Evolutionary conservation across 192 early-diverging fungal species (phyloP).

Genomic region (Phycomyces blakesleeanus): DNA sequence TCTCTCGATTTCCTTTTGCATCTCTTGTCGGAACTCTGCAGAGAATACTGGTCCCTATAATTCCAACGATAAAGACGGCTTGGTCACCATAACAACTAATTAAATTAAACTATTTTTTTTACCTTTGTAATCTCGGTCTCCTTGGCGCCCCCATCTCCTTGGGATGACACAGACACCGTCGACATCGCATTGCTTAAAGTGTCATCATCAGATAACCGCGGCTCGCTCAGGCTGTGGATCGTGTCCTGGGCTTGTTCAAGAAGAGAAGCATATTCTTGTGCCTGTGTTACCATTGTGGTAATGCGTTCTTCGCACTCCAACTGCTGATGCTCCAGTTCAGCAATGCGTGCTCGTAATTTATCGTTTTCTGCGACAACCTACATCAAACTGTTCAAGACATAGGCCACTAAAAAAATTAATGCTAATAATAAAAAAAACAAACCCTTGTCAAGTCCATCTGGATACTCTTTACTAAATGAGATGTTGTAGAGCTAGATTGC

Average conservation of each 20-base stretch:
- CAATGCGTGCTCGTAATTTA: constrained; percentile 44
- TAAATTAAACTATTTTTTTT: too few species aligned
- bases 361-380: constrained; percentile 50
- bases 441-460: constrained; percentile 55
- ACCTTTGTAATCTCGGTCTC: constrained; percentile 41
- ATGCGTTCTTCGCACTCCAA: constrained; percentile 51
- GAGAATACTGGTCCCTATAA: constrained; percentile 43
- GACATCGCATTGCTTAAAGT: constrained; percentile 1
- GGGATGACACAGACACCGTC: background rate
- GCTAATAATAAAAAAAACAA: background rate
- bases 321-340: constrained; percentile 54
- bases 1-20: constrained; percentile 45
- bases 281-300: constrained; percentile 50
- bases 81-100: background rate
- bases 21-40: constrained; percentile 41
- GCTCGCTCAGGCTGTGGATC: constrained; percentile 48
- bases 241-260: constrained; percentile 59
- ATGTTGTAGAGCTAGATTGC: constrained; percentile 52
- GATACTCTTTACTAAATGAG: constrained; percentile 54
- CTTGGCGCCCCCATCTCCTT: constrained; percentile 16
- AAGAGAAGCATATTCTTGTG: constrained; percentile 54
- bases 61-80: background rate
- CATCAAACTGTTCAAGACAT: background rate
- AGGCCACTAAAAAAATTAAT: background rate
- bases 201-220: constrained; percentile 34